Evolutionary conservation across 2,329 filamentous ascomycete species (phyloP).

Genomic region (Penicillium oxalicum): DNA sequence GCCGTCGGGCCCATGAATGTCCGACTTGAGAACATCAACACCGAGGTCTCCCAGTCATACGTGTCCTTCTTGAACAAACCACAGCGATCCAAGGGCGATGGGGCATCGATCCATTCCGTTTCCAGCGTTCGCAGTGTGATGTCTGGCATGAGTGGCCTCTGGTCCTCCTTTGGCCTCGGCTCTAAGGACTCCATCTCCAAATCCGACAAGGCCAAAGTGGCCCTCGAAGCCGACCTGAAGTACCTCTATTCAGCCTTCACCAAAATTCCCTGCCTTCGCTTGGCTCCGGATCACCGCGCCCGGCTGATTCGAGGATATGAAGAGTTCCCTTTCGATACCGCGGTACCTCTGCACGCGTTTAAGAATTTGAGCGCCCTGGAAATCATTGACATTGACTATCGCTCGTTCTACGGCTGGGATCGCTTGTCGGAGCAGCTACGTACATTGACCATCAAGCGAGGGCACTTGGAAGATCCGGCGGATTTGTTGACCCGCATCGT

Average conservation of each 20-base stretch:
- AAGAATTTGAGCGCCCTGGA: conserved; percentile 94
- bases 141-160: conserved; percentile 91
- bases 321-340: conserved; percentile 96
- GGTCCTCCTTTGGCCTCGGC: conserved; percentile 79
- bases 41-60: conserved; percentile 78
- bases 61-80: conserved; percentile 88
- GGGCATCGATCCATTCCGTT: conserved; percentile 87
- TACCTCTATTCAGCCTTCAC: conserved; percentile 98
- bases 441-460: conserved; percentile 81
- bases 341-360: conserved; percentile 92
- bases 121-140: conserved; percentile 96
- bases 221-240: conserved; percentile 78
- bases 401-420: conserved; percentile 97
- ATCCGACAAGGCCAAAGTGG: conserved; percentile 82
- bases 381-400: conserved; percentile 90
- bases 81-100: conserved; percentile 75
- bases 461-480: conserved; percentile 78
- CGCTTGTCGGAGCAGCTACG: conserved; percentile 84
- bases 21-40: conserved; percentile 87
- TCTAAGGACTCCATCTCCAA: conserved; percentile 74
- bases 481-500: conserved; percentile 91
- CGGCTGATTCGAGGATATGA: conserved; percentile 88
- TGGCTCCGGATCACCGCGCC: conserved; percentile 89
- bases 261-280: conserved; percentile 85
- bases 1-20: conserved; percentile 94